These are phyloP conservation scores for Citrullus colocynthis DNA, from an alignment of 306 rosid species.

Conservation along the genomic window DNA sequence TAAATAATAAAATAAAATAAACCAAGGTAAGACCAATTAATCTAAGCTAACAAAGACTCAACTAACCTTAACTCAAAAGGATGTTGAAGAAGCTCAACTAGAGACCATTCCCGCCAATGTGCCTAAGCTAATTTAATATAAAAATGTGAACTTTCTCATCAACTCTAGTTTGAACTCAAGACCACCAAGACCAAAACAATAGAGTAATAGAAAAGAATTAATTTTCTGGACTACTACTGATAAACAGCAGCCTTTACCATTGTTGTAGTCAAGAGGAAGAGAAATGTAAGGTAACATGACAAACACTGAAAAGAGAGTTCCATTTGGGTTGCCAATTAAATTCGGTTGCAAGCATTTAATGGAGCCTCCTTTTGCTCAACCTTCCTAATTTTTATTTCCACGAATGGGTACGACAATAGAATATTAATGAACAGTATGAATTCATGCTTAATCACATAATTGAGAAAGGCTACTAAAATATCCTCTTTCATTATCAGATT, in stretches of 20 bases:
- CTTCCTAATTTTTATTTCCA: neutral
- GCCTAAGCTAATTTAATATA: neutral
- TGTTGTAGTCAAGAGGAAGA: neutral
- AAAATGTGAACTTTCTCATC: neutral
- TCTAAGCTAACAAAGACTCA: neutral
- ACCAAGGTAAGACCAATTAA: neutral
- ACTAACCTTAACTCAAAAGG: neutral
- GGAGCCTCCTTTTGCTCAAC: neutral
- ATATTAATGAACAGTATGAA: neutral
- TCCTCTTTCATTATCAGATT: neutral
- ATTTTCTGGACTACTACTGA: neutral
- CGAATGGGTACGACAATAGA: neutral
- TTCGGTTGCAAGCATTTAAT: neutral
- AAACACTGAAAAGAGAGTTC: neutral
- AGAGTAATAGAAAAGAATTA: neutral
- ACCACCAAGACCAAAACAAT: neutral
- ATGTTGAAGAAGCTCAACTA: neutral
- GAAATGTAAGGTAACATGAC: neutral
- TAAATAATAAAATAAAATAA: too few species aligned
- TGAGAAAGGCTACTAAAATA: neutral
- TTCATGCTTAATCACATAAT: neutral
- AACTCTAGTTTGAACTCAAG: neutral
- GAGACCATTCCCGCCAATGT: neutral
- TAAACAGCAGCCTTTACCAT: neutral
- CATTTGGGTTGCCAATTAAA: neutral